Evolutionary conservation across 2,329 filamentous ascomycete genomes (phyloP).

Genomic region (Ophiostoma novo-ulmi): DNA sequence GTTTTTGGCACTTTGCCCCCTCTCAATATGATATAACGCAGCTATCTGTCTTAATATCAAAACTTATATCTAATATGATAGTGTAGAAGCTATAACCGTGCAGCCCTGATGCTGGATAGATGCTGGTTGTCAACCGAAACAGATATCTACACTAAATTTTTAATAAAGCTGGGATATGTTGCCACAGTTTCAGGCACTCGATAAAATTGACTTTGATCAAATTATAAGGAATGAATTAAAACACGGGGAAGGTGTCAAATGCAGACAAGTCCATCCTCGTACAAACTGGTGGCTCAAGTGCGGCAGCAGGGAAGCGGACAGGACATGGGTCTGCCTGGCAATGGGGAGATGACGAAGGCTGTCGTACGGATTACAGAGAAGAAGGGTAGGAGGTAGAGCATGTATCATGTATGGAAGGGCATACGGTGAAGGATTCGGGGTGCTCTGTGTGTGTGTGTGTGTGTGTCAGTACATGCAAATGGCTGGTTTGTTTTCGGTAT

Average conservation of each 20-base stretch:
- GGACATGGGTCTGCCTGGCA: slow-evolving; percentile 3
- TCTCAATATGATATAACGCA: not conserved
- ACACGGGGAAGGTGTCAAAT: not conserved
- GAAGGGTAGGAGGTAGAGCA: not conserved
- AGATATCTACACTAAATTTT: not conserved
- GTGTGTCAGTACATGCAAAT: not conserved
- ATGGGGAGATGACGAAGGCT: not conserved
- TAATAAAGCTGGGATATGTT: too few relatives aligned
- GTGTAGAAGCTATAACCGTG: not conserved
- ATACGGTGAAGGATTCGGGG: not conserved
- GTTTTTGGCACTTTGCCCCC: not conserved
- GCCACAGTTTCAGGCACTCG: too few relatives aligned
- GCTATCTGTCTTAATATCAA: not conserved
- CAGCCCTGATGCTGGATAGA: not conserved
- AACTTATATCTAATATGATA: not conserved
- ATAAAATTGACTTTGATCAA: not conserved
- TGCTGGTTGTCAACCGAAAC: not conserved
- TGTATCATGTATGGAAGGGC: not conserved
- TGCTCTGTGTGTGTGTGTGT: not conserved
- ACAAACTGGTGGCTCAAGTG: slow-evolving; percentile 19
- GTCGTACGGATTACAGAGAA: too few relatives aligned
- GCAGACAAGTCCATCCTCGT: not conserved
- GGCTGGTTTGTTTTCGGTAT: not conserved
- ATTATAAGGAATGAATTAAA: not conserved
- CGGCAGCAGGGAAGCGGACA: slow-evolving; percentile 9